phyloP scores from a whole-genome alignment of 1,139 yeast species.

The Pichia sp. region DNA sequence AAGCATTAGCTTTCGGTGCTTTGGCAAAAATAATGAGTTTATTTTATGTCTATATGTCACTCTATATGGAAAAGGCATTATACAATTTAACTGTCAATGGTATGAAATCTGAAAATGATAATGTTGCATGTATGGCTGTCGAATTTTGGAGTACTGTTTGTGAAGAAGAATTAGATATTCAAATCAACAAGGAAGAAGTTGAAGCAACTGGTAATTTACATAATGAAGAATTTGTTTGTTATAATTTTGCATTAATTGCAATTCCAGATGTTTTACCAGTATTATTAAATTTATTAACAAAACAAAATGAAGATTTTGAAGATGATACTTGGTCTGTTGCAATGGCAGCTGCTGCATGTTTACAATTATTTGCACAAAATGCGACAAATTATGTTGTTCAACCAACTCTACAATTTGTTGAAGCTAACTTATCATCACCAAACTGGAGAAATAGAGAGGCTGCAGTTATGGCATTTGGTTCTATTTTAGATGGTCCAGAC shows the following conservation, averaged over 20 bases:
- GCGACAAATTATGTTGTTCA: constrained; percentile 81
- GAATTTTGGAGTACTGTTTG: constrained; percentile 98
- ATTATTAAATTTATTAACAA: constrained; percentile 66
- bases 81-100: constrained; percentile 87
- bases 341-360: constrained; percentile 98
- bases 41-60: constrained; percentile 83
- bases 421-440: constrained; percentile 51
- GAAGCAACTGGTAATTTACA: constrained; percentile 30
- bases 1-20: constrained; percentile 95
- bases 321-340: constrained; percentile 98
- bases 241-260: constrained; percentile 80
- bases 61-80: constrained; percentile 96
- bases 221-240: constrained; percentile 36
- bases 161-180: constrained; percentile 87
- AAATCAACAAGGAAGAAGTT: constrained; percentile 58
- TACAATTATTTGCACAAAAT: constrained; percentile 87
- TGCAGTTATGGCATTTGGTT: constrained; percentile 98
- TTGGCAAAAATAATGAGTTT: constrained; percentile 86
- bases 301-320: constrained; percentile 86
- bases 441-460: constrained; percentile 94
- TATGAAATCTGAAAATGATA: constrained; percentile 79
- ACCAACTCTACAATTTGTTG: constrained; percentile 80
- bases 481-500: constrained; percentile 93
- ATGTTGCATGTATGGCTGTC: constrained; percentile 96
- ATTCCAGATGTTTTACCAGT: constrained; percentile 84